A percentile compares a stretch with the other conserved stretches of the same genome.
These are phyloP conservation scores for Macadamia tetraphylla DNA, from an alignment of 164 flowering plant species.

Conservation along the genomic window DNA sequence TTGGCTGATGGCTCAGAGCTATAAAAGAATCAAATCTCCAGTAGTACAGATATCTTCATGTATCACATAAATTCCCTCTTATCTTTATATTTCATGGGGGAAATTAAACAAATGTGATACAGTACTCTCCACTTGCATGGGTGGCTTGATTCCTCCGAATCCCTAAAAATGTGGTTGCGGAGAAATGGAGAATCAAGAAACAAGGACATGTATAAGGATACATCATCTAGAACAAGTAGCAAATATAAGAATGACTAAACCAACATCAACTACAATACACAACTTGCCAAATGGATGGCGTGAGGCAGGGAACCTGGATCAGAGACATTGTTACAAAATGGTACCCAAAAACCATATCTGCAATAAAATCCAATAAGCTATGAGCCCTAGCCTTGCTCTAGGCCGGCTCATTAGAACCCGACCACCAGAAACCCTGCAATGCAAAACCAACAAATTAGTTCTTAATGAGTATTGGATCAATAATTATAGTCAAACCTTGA, in stretches of 20 bases:
- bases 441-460: neutral
- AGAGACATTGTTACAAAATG: constrained; percentile 55
- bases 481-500: too few relatives aligned
- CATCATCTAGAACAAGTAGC: too few relatives aligned
- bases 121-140: constrained; percentile 13
- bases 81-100: neutral
- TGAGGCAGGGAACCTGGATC: neutral
- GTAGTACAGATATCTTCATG: too few relatives aligned
- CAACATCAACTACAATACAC: constrained; percentile 27
- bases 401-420: constrained; percentile 81
- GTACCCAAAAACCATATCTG: constrained; percentile 78
- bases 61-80: neutral
- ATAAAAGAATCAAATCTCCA: too few relatives aligned
- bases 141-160: constrained; percentile 30
- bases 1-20: too few relatives aligned
- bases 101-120: neutral
- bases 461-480: neutral
- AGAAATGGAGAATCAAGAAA: constrained; percentile 33
- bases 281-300: constrained; percentile 13
- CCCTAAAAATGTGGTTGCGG: constrained; percentile 32
- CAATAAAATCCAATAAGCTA: constrained; percentile 71
- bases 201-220: neutral
- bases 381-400: constrained; percentile 72
- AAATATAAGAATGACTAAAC: too few relatives aligned
- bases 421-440: constrained; percentile 80